phyloP scores from a whole-genome alignment of 441 rosid genomes.

The Erodium chrysanthum region DNA sequence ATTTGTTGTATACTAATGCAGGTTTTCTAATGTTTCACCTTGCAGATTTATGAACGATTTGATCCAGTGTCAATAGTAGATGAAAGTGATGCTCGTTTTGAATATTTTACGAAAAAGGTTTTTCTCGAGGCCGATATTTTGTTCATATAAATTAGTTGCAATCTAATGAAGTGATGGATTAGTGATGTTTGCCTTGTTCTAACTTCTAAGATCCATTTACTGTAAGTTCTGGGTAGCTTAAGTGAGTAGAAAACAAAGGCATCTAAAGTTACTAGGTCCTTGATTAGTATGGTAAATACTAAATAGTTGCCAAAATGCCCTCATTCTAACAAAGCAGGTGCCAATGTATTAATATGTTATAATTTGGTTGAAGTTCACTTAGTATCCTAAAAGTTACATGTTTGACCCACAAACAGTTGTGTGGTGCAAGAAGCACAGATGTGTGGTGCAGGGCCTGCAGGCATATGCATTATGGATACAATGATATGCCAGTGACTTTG shows the following conservation, averaged over 20 bases:
- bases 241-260: background rate
- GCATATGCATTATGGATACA: too few species aligned
- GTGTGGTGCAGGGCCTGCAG: too few species aligned
- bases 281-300: background rate
- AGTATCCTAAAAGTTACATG: too few species aligned
- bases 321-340: too few species aligned
- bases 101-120: constrained; percentile 73
- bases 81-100: constrained; percentile 72
- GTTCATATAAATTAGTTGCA: background rate
- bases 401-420: too few species aligned
- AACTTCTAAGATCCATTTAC: background rate
- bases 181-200: background rate
- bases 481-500: background rate
- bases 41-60: constrained; percentile 81
- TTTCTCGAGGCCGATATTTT: constrained; percentile 14
- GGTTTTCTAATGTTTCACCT: background rate
- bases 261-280: background rate
- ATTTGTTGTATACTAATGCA: constrained; percentile 11
- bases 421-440: too few species aligned
- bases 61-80: constrained; percentile 43
- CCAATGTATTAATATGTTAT: too few species aligned
- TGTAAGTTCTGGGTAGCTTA: background rate
- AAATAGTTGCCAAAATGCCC: too few species aligned
- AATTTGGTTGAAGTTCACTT: too few species aligned
- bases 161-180: background rate